phyloP scores from a whole-genome alignment of 108 stramenopile genomes.

The Skeletonema tropicum region DNA sequence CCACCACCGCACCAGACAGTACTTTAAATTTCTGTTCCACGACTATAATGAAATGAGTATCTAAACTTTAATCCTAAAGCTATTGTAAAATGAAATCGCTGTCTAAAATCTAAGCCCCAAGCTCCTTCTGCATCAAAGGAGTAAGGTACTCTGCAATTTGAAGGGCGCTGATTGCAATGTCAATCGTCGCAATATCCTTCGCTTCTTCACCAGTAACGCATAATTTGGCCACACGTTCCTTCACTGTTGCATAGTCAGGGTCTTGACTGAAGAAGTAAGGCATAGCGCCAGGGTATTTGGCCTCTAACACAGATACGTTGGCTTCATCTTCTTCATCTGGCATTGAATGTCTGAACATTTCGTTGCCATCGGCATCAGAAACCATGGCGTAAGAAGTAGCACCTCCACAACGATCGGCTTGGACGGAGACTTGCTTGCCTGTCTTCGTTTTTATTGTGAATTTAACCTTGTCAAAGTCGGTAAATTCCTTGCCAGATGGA shows the following conservation, averaged over 20 bases:
- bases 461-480: conserved; percentile 94
- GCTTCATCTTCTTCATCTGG: conserved; percentile 92
- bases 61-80: conserved; percentile 28
- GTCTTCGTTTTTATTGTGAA: conserved; percentile 94
- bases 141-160: conserved; percentile 89
- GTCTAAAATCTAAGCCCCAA: conserved; percentile 16
- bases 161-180: conserved; percentile 86
- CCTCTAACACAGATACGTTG: conserved; percentile 74
- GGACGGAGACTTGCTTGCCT: conserved; percentile 84
- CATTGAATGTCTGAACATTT: conserved; percentile 86
- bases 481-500: conserved; percentile 79
- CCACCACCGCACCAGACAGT: too few species aligned
- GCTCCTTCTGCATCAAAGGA: conserved; percentile 75
- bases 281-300: conserved; percentile 92
- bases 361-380: conserved; percentile 68
- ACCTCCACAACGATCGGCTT: conserved; percentile 92
- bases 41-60: not conserved
- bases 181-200: conserved; percentile 91
- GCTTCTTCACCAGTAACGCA: conserved; percentile 77
- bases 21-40: too few species aligned
- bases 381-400: conserved; percentile 83
- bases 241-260: conserved; percentile 95
- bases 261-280: conserved; percentile 95
- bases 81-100: conserved; percentile 52
- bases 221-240: conserved; percentile 81